Percentiles rank a stretch among this genome's conserved stretches.
Conservation (phyloP, 2,329 filamentous ascomycete species). For the Microcyclosporella mali region DNA sequence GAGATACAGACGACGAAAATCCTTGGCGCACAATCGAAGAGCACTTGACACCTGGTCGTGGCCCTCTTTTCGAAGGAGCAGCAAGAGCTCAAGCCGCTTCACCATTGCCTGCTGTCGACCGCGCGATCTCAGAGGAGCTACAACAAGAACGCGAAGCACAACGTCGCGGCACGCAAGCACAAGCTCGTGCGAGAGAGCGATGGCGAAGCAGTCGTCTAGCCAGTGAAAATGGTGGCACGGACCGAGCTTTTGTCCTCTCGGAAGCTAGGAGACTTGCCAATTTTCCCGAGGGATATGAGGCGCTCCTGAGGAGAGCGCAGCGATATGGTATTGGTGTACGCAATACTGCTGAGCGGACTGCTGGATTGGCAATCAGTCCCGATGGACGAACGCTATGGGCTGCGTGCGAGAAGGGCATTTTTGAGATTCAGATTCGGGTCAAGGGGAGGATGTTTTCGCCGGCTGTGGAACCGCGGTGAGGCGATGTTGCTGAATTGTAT, state of each 20-base stretch:
- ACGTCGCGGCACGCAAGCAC: slow-evolving; percentile 12
- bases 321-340: slow-evolving; percentile 13
- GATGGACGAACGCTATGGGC: slow-evolving; percentile 44
- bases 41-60: slow-evolving; percentile 34
- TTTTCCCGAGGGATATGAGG: slow-evolving; percentile 24
- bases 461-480: slow-evolving; percentile 29
- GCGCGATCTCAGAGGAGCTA: slow-evolving; percentile 8
- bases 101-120: slow-evolving; percentile 13
- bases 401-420: slow-evolving; percentile 62
- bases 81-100: slow-evolving; percentile 18
- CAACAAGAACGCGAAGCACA: slow-evolving; percentile 16
- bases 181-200: slow-evolving; percentile 14
- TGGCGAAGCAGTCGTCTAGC: slow-evolving; percentile 14
- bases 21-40: slow-evolving; percentile 46
- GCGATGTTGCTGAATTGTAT: not conserved
- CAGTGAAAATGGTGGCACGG: not conserved
- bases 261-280: slow-evolving; percentile 15
- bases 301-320: slow-evolving; percentile 12
- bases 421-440: slow-evolving; percentile 64
- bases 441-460: slow-evolving; percentile 51
- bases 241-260: slow-evolving; percentile 6
- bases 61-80: slow-evolving; percentile 30
- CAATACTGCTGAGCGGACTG: slow-evolving; percentile 39
- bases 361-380: slow-evolving; percentile 44
- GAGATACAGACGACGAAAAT: slow-evolving; percentile 31